Evolutionary conservation across 768 basidiomycete genomes (phyloP).

Genomic region (Mrakia frigida): DNA sequence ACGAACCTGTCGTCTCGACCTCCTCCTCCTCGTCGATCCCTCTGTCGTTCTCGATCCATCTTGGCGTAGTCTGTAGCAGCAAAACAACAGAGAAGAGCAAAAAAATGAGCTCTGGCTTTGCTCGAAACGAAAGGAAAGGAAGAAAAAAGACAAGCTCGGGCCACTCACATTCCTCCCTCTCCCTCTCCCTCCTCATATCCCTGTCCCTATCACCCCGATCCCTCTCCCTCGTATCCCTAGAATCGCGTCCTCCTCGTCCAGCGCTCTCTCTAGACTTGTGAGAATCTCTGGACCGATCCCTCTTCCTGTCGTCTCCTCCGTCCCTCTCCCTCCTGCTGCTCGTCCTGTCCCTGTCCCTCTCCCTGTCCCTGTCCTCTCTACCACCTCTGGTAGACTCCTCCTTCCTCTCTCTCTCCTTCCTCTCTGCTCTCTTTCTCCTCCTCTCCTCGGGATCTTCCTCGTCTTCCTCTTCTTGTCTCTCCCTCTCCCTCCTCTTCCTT

Average conservation of each 20-base stretch:
- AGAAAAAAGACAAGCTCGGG: too few relatives aligned
- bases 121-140: neutral
- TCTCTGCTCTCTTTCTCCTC: conserved; percentile 26
- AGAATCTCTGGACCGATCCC: conserved; percentile 15
- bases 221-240: neutral
- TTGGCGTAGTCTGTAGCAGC: neutral
- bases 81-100: too few relatives aligned
- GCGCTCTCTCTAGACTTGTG: conserved; percentile 3
- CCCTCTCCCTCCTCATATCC: conserved; percentile 36
- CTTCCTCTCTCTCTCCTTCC: conserved; percentile 16
- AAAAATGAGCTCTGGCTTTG: neutral
- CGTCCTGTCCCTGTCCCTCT: neutral
- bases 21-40: conserved; percentile 35
- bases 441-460: conserved; percentile 33
- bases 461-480: conserved; percentile 44
- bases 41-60: conserved; percentile 43
- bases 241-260: neutral
- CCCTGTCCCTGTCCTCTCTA: conserved; percentile 20
- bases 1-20: conserved; percentile 23
- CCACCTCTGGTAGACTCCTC: conserved; percentile 16
- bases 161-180: conserved; percentile 32
- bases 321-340: neutral
- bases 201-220: conserved; percentile 19
- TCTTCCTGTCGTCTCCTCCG: conserved; percentile 11
- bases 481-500: conserved; percentile 62